These are phyloP conservation scores for Penicillium sp. DNA, from an alignment of 2,329 filamentous ascomycete genomes.

Conservation along the genomic window DNA sequence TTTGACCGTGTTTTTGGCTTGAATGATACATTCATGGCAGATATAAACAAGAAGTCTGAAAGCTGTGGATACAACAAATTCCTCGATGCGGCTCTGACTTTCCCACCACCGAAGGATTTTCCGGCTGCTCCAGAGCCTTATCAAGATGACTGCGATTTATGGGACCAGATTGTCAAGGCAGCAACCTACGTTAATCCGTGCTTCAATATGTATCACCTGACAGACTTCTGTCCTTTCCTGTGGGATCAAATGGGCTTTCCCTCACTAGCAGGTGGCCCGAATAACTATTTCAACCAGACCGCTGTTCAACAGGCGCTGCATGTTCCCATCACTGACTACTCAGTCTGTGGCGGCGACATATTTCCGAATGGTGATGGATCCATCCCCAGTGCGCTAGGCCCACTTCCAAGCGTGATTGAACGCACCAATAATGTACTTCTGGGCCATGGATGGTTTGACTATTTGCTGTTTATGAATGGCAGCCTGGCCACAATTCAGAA, in stretches of 20 bases:
- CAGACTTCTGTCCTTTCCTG: slow-evolving; percentile 67
- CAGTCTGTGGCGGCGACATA: slow-evolving; percentile 39
- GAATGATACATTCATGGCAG: slow-evolving; percentile 40
- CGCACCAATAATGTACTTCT: slow-evolving; percentile 71
- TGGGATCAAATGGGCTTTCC: slow-evolving; percentile 70
- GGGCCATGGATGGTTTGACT: slow-evolving; percentile 70
- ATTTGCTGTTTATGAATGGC: slow-evolving; percentile 66
- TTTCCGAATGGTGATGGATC: slow-evolving; percentile 53
- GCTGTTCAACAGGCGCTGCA: slow-evolving; percentile 69
- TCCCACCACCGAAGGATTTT: slow-evolving; percentile 64
- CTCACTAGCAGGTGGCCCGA: slow-evolving; percentile 62
- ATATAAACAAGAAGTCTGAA: slow-evolving; percentile 41
- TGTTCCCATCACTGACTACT: slow-evolving; percentile 49
- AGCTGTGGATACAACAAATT: slow-evolving; percentile 47
- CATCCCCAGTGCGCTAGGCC: slow-evolving; percentile 30
- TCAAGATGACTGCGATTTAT: slow-evolving; percentile 57
- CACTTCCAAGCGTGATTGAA: slow-evolving; percentile 70
- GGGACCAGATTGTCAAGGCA: slow-evolving; percentile 55
- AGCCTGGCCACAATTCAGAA: slow-evolving; percentile 74
- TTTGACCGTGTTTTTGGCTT: slow-evolving; percentile 43
- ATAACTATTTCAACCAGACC: slow-evolving; percentile 67
- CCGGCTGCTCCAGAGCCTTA: slow-evolving; percentile 49
- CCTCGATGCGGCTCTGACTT: slow-evolving; percentile 54
- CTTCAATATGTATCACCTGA: slow-evolving; percentile 73
- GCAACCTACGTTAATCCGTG: slow-evolving; percentile 67